Evolutionary conservation across 768 basidiomycete species (phyloP), one percentile per base, ranked within the genome.

Genomic region (Butyriboletus loyo): DNA sequence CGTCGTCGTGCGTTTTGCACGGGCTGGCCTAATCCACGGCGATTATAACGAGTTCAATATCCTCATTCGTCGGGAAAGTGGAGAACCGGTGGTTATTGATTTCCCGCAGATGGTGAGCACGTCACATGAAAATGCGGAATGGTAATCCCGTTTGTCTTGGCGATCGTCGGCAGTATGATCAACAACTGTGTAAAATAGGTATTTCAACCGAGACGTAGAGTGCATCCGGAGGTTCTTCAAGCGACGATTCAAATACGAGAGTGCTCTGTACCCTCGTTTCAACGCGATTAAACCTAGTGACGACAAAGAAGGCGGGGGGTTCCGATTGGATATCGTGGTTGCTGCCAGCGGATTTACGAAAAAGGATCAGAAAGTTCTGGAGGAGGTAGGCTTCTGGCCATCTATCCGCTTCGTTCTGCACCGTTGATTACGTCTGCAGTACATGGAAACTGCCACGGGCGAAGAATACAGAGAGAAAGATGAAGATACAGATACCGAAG

Each of bases 41-140:
- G 97, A 99, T 63, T 99, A 90, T 73, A 99, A 99, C 73, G 97
- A 99, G 66, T 99, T 98, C 77, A 98, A 99, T 70, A 94, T 99
- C 59, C 84, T 99, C 55, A 93, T 99, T 61, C 81, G 82, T 34
- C 82, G 89, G 41, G 85, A 86, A 48, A 75, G 71, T 40, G 81
- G 81, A 11, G 85, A 92, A 61, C 90, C 95, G 7, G 72, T 98
- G 47, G 84, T 99, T 38, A 99, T 99, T 62, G 97, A 99, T 74
- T 99, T 99, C 68, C 97, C 97, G 8, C 97, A 99, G 75, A 98
- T 98, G 96, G 92, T 98, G 71, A 92, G 89, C 76, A 95, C 91
- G 25, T 89, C 93, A 42, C 97, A 99, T 59, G 83, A 85, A 62
- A 97, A 99, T 67, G 97, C 97, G 6, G 97, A 98, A 75, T 97